Percentiles rank a stretch among this genome's conserved stretches.
Evolutionary conservation across 352 stramenopile species (phyloP).

Genomic region (Globisporangium apiculatum): DNA sequence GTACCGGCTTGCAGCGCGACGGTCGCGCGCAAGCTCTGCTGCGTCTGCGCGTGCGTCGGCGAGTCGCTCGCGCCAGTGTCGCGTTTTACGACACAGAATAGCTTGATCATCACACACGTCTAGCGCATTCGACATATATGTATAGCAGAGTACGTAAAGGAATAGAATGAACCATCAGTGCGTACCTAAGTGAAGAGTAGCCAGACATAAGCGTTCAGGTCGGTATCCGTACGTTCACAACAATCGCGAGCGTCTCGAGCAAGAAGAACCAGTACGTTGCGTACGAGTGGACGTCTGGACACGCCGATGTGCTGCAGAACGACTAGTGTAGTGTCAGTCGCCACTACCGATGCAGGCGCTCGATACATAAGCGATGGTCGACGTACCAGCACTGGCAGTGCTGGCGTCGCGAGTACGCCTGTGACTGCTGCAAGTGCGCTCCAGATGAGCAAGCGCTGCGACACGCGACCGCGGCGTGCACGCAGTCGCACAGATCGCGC

Average conservation of each 20-base stretch:
- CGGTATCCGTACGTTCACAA: conserved; percentile 23
- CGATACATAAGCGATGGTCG: neutral
- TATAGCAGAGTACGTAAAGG: neutral
- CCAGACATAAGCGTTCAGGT: neutral
- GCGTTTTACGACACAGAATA: conserved; percentile 13
- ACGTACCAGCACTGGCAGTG: conserved; percentile 32
- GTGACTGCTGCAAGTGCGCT: conserved; percentile 15
- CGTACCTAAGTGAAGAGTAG: neutral
- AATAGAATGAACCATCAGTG: no score
- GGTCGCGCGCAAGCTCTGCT: conserved; percentile 9
- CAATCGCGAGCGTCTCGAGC: conserved; percentile 25
- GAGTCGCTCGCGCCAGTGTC: neutral
- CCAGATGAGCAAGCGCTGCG: conserved; percentile 5
- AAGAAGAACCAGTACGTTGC: conserved; percentile 36
- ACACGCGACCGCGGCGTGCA: conserved; percentile 17
- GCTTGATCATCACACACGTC: conserved; percentile 29
- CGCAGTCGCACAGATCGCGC: conserved; percentile 12
- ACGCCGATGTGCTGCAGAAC: conserved; percentile 24
- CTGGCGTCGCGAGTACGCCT: conserved; percentile 31
- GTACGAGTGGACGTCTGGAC: conserved; percentile 18
- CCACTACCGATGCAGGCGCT: neutral
- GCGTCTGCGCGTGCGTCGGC: neutral
- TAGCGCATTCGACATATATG: conserved; percentile 2
- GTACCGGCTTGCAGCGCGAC: conserved; percentile 20
- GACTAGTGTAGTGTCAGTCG: conserved; percentile 14